Percentiles rank a stretch among this genome's conserved stretches.
phyloP scores from a whole-genome alignment of 352 stramenopile genomes.

The Globisporangium irregulare region DNA sequence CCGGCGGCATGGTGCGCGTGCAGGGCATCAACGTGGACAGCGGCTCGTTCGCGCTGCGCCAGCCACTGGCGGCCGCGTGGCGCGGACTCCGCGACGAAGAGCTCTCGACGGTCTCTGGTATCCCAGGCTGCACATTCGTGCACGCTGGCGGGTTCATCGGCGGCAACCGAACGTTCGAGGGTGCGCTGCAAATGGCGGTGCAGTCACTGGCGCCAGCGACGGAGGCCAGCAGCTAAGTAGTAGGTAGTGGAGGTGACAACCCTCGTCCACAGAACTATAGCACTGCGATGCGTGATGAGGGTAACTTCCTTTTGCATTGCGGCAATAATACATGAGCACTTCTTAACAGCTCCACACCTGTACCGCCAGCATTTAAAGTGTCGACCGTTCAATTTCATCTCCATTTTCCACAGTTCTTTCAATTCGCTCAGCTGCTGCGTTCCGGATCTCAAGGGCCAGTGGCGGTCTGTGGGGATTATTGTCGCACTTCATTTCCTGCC shows the following conservation, averaged over 20 bases:
- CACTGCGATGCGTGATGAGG: background rate
- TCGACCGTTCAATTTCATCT: too few relatives aligned
- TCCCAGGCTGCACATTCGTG: conserved; percentile 95
- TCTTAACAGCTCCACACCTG: background rate
- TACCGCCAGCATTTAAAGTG: background rate
- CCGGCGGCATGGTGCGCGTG: conserved; percentile 92
- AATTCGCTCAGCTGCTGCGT: background rate
- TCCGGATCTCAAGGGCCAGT: background rate
- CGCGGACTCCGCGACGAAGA: conserved; percentile 94
- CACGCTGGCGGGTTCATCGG: conserved; percentile 99
- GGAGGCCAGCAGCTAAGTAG: background rate
- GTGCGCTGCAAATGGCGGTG: conserved; percentile 93
- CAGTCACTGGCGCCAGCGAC: conserved; percentile 36
- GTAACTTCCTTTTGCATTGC: background rate
- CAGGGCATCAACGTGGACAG: conserved; percentile 95
- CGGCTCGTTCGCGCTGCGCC: conserved; percentile 92
- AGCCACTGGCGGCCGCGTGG: conserved; percentile 90
- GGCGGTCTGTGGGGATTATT: too few relatives aligned
- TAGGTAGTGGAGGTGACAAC: too few relatives aligned
- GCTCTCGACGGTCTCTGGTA: conserved; percentile 83
- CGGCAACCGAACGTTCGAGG: conserved; percentile 95
- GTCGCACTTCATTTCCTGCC: too few relatives aligned
- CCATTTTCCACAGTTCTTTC: background rate
- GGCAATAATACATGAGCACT: background rate
- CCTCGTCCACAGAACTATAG: background rate